A percentile compares a stretch with the other conserved stretches of the same genome.
Evolutionary conservation across 352 stramenopile species (phyloP).

Genomic region (Thraustotheca clavata): DNA sequence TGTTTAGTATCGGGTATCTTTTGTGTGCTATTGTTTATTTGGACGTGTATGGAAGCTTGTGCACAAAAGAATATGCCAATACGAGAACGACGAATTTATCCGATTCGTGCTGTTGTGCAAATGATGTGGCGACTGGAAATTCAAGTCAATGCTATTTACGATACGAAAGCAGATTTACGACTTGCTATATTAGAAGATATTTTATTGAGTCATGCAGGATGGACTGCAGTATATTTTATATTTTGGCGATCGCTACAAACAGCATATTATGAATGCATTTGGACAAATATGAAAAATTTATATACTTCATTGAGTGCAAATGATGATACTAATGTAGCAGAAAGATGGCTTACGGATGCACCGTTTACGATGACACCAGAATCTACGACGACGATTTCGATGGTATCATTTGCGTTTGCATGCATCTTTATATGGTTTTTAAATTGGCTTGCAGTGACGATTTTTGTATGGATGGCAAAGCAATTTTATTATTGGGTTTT

Average conservation of each 20-base stretch:
- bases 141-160: neutral
- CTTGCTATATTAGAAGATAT: neutral
- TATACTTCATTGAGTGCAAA: no score
- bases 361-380: neutral
- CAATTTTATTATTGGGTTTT: neutral
- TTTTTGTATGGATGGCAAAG: neutral
- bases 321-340: no score
- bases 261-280: neutral
- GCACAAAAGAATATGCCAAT: neutral
- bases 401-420: neutral
- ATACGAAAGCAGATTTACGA: neutral
- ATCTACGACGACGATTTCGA: neutral
- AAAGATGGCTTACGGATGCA: no score
- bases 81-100: neutral
- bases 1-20: neutral
- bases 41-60: neutral
- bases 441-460: neutral
- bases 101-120: neutral
- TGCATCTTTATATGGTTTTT: neutral
- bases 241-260: neutral
- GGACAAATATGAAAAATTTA: neutral
- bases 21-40: neutral
- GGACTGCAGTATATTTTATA: constrained; percentile 9
- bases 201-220: neutral
- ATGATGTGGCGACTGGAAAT: constrained; percentile 9